Evolutionary conservation across 331 rosid genomes (phyloP).

Genomic region (Erythrophleum ivorense): DNA sequence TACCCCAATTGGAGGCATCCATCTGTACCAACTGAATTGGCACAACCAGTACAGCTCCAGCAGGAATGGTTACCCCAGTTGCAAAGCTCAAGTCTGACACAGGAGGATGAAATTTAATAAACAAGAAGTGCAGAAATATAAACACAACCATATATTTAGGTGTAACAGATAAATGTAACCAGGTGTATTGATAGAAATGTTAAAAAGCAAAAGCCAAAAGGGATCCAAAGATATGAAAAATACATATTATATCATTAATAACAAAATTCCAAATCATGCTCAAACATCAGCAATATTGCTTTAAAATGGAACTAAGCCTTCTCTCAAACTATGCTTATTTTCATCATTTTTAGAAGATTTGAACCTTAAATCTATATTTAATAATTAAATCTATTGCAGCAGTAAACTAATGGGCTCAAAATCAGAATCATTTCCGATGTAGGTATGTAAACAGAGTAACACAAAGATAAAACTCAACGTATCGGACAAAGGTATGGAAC

Average conservation of each 20-base stretch:
- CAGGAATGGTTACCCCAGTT: constrained; percentile 70
- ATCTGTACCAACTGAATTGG: constrained; percentile 78
- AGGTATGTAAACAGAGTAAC: neutral
- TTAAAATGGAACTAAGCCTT: constrained; percentile 16
- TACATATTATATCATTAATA: neutral
- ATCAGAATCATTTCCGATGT: neutral
- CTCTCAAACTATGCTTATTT: constrained; percentile 23
- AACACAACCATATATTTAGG: neutral
- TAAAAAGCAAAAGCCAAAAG: constrained; percentile 9
- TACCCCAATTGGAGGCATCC: constrained; percentile 77
- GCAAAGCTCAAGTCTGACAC: constrained; percentile 62
- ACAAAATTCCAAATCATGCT: neutral
- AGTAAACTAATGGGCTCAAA: neutral
- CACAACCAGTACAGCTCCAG: constrained; percentile 71
- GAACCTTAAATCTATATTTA: neutral
- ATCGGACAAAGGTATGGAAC: neutral
- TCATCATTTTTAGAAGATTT: neutral
- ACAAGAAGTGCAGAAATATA: constrained; percentile 6
- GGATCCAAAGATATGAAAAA: constrained; percentile 5
- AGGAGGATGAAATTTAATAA: constrained; percentile 36
- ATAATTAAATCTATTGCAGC: constrained; percentile 11
- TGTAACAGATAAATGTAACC: constrained; percentile 3
- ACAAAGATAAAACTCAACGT: neutral
- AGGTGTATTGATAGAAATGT: neutral
- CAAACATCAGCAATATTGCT: constrained; percentile 3